phyloP scores from a whole-genome alignment of 2,329 filamentous ascomycete genomes.

The Talaromyces sp. region DNA sequence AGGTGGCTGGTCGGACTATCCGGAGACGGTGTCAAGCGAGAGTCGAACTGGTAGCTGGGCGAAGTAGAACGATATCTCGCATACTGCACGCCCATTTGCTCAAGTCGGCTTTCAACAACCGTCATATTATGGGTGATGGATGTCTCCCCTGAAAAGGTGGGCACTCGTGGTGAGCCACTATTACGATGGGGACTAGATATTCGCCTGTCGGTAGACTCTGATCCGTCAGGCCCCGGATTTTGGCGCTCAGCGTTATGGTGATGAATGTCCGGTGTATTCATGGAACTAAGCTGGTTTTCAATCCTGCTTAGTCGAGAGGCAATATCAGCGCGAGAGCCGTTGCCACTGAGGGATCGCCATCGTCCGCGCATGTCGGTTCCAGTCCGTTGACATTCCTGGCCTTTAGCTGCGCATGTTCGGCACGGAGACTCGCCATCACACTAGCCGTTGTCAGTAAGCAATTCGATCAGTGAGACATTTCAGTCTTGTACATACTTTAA shows the following conservation, averaged over 20 bases:
- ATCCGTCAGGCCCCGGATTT: not conserved
- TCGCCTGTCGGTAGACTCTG: not conserved
- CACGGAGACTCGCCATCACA: slow-evolving; percentile 25
- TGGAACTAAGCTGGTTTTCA: not conserved
- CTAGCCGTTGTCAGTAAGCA: slow-evolving; percentile 1
- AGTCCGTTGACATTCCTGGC: slow-evolving; percentile 8
- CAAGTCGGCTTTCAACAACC: slow-evolving; percentile 22
- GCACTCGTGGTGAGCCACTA: slow-evolving; percentile 2
- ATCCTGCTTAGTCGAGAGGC: not conserved
- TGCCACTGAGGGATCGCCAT: slow-evolving; percentile 5
- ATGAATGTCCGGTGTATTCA: not conserved
- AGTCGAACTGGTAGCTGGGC: slow-evolving; percentile 6
- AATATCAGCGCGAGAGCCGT: not conserved
- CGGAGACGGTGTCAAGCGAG: slow-evolving; percentile 17
- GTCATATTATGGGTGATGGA: slow-evolving; percentile 24
- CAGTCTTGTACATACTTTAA: slow-evolving; percentile 14
- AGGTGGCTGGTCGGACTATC: not conserved
- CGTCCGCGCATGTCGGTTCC: slow-evolving; percentile 19
- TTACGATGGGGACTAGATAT: not conserved
- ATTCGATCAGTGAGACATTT: not conserved
- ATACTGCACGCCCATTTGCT: slow-evolving; percentile 21
- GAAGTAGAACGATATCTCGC: slow-evolving; percentile 5
- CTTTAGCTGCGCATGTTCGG: slow-evolving; percentile 14
- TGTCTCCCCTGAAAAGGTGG: slow-evolving; percentile 25
- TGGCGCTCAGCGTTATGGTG: not conserved